These are phyloP conservation scores for Backusella sp. DNA, from an alignment of 192 early-diverging fungal genomes.

Conservation along the genomic window DNA sequence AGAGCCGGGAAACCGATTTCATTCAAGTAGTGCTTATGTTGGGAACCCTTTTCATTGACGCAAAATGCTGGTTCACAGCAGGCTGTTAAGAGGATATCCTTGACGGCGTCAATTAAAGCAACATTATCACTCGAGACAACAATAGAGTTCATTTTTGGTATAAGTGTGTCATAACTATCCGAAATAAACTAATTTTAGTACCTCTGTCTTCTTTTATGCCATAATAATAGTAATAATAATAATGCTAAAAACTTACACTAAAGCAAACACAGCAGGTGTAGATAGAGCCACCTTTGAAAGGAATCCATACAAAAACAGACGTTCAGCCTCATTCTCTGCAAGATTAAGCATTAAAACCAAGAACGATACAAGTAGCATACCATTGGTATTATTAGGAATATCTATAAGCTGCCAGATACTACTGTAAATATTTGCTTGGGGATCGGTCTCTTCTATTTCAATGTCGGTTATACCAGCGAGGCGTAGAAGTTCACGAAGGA, in stretches of 20 bases:
- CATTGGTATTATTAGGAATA: conserved; percentile 58
- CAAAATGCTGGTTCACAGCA: conserved; percentile 36
- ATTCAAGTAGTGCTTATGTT: conserved; percentile 42
- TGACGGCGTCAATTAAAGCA: conserved; percentile 58
- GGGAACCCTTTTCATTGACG: conserved; percentile 26
- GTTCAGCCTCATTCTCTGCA: conserved; percentile 68
- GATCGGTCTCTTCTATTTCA: conserved; percentile 34
- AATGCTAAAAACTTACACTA: conserved; percentile 57
- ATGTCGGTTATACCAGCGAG: conserved; percentile 44
- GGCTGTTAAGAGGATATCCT: conserved; percentile 62
- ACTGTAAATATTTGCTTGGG: conserved; percentile 34
- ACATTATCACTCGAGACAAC: conserved; percentile 59
- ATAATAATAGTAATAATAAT: not conserved
- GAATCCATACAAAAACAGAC: conserved; percentile 69
- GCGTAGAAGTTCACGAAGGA: conserved; percentile 51
- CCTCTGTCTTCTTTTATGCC: not conserved
- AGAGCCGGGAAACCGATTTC: conserved; percentile 46
- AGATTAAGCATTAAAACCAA: conserved; percentile 68
- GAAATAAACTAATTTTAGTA: not conserved
- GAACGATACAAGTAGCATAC: conserved; percentile 58
- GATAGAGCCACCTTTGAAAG: conserved; percentile 67
- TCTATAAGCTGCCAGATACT: conserved; percentile 58
- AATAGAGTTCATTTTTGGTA: conserved; percentile 66
- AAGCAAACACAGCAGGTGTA: conserved; percentile 63
- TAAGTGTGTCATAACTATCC: conserved; percentile 60